A percentile compares a stretch with the other conserved stretches of the same genome.
These are phyloP conservation scores for Hypoxylon sp. DNA, from an alignment of 2,329 filamentous ascomycete species.

Conservation along the genomic window DNA sequence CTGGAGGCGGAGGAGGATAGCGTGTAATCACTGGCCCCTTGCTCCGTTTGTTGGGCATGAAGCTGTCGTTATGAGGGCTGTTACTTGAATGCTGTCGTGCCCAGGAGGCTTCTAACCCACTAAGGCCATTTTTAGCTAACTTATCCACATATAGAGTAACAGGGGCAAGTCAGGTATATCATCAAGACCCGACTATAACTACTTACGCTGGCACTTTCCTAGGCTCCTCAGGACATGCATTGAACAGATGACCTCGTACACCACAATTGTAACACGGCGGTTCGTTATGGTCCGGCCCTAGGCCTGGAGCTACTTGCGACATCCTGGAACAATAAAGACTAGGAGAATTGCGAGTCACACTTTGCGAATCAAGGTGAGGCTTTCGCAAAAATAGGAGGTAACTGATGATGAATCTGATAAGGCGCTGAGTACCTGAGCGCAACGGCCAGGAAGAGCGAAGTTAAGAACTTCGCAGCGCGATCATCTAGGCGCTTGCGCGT, in stretches of 20 bases:
- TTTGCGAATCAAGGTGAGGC: constrained; percentile 4
- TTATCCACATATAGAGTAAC: constrained; percentile 6
- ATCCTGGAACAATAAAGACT: constrained; percentile 38
- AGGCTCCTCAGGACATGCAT: constrained; percentile 54
- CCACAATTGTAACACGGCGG: constrained; percentile 56
- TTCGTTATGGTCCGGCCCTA: constrained; percentile 50
- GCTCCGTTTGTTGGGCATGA: constrained; percentile 45
- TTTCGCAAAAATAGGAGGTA: constrained; percentile 5
- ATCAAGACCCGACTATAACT: constrained; percentile 9
- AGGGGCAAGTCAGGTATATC: constrained; percentile 1
- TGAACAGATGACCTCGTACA: constrained; percentile 54
- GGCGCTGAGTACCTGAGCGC: constrained; percentile 24
- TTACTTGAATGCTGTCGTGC: constrained; percentile 49
- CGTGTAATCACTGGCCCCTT: constrained; percentile 55
- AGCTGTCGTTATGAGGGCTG: constrained; percentile 46
- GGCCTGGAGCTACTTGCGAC: constrained; percentile 50
- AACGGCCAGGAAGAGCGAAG: constrained; percentile 16
- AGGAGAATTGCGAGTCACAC: constrained; percentile 10
- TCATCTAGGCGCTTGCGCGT: constrained; percentile 19
- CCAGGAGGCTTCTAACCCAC: constrained; percentile 53
- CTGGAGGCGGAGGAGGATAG: constrained; percentile 50
- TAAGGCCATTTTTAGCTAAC: constrained; percentile 42
- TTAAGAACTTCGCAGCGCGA: constrained; percentile 11
- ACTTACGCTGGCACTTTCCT: constrained; percentile 55
- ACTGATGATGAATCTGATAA: constrained; percentile 15